Base-by-base conservation (phyloP, 2,329 filamentous ascomycete genomes). In the Aureobasidium leucospermi region DNA sequence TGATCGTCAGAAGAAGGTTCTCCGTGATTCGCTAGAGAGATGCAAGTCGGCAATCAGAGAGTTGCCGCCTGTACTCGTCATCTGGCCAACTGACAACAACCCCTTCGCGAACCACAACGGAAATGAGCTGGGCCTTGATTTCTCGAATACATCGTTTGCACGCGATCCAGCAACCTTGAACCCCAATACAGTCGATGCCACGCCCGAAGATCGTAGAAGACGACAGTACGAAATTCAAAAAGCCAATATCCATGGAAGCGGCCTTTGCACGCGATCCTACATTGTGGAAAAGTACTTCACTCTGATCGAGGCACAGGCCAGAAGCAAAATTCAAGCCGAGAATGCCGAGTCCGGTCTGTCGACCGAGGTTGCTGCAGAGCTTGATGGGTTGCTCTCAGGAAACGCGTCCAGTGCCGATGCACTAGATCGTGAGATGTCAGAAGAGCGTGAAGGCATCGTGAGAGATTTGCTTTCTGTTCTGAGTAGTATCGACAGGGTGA, bases 151-250 rank as follows among this genome's bases (percentile, higher is more conserved):
- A 15, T 62, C 59, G 7, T 66, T 66, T 47, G 59, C 65, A 23
- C 60, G 70, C 70, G 59, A 66, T 66, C 29, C 58, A 59, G 11
- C 49, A 67, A 57, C 65, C 41, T 63, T 63, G 2, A 70, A 68
- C 43, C 66, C 65, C 10, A 56, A 60, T 8, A 65, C 67, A 48
- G 55, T 59, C n/a, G 67, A 69, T 29, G 70, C 73, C 41, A 63
- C 67, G 11, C 67, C 69, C 1, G 74, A 76, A 61, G 68, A 74
- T 41, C 73, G 76, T 6, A 71, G 74, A 39, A 67, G 68, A 32
- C 75, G 91, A 4, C 89, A 94, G 69, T 90, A 86, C 65, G 91
- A 96, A 73, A 94, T 96, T 32, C 90, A 96, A 70, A 96, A 95
- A 70, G 89, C 90, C 6, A 96, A 96, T 70, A 89, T 96, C 41